Conservation (phyloP, 140 eudicot genomes). For the Ambrosia hybrid region DNA sequence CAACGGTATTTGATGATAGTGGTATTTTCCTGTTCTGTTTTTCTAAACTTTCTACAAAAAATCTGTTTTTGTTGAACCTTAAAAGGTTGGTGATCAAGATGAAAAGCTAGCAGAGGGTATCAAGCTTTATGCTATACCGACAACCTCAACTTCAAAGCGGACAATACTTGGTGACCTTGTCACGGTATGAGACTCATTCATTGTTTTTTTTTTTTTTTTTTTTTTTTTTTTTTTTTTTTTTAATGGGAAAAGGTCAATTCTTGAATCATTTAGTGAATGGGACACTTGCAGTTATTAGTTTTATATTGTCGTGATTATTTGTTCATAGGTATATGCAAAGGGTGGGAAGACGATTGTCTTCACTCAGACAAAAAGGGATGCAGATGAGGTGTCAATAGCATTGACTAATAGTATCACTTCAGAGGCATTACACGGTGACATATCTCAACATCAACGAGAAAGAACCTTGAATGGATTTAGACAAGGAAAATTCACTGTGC, state of each 20-base stretch:
- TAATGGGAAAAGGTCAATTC: constrained; percentile 5
- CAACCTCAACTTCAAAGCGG: constrained; percentile 77
- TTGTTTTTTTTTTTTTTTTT: neutral
- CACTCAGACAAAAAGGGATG: constrained; percentile 95
- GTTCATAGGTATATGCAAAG: constrained; percentile 81
- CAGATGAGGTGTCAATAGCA: constrained; percentile 89
- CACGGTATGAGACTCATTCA: constrained; percentile 50
- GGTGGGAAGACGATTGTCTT: constrained; percentile 97
- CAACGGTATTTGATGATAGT: too few relatives aligned
- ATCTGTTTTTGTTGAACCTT: constrained; percentile 9
- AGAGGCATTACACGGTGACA: constrained; percentile 96
- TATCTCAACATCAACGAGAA: constrained; percentile 97
- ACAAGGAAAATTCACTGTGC: constrained; percentile 90
- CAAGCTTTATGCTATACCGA: constrained; percentile 76
- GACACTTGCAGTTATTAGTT: neutral
- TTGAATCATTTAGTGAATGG: neutral
- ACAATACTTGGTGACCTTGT: constrained; percentile 79
- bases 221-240: neutral
- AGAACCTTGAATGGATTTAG: constrained; percentile 84
- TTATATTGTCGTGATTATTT: constrained; percentile 15
- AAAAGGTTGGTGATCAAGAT: constrained; percentile 89
- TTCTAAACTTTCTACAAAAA: neutral
- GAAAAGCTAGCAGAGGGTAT: constrained; percentile 98
- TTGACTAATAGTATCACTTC: constrained; percentile 78
- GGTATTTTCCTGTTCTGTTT: too few relatives aligned